Percentiles rank a stretch among this genome's conserved stretches.
phyloP scores from a whole-genome alignment of 495 filamentous ascomycete species.

The Penicillium bialowiezense region DNA sequence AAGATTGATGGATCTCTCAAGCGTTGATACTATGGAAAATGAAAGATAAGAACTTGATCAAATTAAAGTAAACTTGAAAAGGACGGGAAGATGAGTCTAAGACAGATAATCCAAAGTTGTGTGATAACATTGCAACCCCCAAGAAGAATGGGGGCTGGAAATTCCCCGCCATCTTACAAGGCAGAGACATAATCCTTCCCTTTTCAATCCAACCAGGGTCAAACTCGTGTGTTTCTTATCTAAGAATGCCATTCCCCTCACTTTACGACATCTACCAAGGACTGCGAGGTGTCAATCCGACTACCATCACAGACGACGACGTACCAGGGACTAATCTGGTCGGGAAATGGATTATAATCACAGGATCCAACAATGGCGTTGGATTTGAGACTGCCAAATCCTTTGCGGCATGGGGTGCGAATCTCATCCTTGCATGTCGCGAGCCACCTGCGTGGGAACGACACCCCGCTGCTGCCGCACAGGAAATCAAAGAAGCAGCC shows the following conservation, averaged over 20 bases:
- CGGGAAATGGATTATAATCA: conserved; percentile 32
- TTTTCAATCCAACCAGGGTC: too few relatives aligned
- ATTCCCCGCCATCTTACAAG: too few relatives aligned
- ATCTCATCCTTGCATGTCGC: conserved; percentile 31
- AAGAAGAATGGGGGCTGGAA: too few relatives aligned
- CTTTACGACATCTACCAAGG: neutral
- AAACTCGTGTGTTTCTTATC: too few relatives aligned
- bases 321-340: conserved; percentile 14
- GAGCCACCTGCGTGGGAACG: conserved; percentile 23
- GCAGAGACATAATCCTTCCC: too few relatives aligned
- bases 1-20: too few relatives aligned
- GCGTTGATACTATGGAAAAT: too few relatives aligned
- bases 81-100: too few relatives aligned
- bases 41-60: too few relatives aligned
- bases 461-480: conserved; percentile 14
- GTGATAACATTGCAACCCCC: too few relatives aligned
- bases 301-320: conserved; percentile 13
- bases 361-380: conserved; percentile 33
- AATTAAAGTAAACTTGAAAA: too few relatives aligned
- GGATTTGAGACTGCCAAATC: conserved; percentile 29
- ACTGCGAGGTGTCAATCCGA: conserved; percentile 8
- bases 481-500: conserved; percentile 15
- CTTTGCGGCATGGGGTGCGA: conserved; percentile 23
- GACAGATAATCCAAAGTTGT: too few relatives aligned
- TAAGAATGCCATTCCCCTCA: neutral